Conservation (phyloP, 2,329 filamentous ascomycete genomes). For the Aspergillus sp. region DNA sequence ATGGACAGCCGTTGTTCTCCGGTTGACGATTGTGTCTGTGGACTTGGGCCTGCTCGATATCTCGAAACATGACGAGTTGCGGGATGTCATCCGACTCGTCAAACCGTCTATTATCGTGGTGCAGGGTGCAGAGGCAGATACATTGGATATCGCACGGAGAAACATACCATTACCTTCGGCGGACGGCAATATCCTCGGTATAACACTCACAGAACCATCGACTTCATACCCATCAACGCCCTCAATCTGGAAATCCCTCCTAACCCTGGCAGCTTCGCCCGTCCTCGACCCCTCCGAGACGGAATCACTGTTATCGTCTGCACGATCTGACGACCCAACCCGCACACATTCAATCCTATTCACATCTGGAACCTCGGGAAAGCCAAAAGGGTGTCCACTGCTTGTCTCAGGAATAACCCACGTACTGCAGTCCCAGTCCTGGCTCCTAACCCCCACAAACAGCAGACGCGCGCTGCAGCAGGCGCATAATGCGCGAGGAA, state of each 20-base stretch:
- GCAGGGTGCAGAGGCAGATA: background rate
- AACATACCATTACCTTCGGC: background rate
- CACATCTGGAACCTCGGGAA: background rate
- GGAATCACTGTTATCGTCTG: background rate
- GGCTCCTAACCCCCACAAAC: background rate
- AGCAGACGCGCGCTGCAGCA: background rate
- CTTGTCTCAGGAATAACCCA: background rate
- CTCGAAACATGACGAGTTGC: background rate
- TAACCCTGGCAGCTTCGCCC: background rate
- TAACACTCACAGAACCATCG: background rate
- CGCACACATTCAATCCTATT: constrained; percentile 1
- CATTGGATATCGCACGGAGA: background rate
- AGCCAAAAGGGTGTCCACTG: background rate
- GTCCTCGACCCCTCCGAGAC: background rate
- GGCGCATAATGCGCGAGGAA: background rate
- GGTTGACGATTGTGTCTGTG: background rate
- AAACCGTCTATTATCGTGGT: background rate
- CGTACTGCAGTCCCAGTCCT: background rate
- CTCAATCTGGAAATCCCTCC: background rate
- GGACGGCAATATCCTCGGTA: background rate
- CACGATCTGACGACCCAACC: background rate
- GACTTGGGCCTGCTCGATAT: background rate
- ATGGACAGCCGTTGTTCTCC: background rate
- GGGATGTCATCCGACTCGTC: background rate
- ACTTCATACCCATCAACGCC: too few species aligned